Evolutionary conservation across 1,284 basidiomycete species (phyloP).

Genomic region (Hortiboletus rubellus): DNA sequence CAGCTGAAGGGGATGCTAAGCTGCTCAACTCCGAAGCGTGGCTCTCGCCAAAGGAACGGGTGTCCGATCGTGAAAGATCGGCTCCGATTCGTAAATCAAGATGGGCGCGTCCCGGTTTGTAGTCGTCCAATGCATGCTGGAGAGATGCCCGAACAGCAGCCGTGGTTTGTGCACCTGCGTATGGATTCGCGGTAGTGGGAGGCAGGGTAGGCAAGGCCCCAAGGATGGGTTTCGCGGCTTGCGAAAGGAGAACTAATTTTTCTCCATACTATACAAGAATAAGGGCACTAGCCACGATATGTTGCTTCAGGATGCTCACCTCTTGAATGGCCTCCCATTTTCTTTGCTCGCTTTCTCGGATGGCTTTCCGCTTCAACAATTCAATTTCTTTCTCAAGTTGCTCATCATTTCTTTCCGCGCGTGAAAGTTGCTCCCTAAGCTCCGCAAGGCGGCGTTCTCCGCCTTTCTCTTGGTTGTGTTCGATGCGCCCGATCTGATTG

Average conservation of each 20-base stretch:
- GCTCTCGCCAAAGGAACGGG: constrained; percentile 76
- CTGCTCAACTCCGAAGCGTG: constrained; percentile 70
- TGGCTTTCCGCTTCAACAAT: constrained; percentile 68
- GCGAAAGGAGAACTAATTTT: constrained; percentile 69
- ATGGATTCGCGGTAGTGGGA: constrained; percentile 53
- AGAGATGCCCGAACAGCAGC: constrained; percentile 70
- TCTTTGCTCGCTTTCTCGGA: constrained; percentile 65
- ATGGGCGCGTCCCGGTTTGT: constrained; percentile 62
- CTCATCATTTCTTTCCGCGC: constrained; percentile 63
- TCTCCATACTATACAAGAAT: constrained; percentile 60
- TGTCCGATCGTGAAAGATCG: constrained; percentile 69
- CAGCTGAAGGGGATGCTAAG: constrained; percentile 44
- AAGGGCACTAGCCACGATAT: background rate
- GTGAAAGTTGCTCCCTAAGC: constrained; percentile 60
- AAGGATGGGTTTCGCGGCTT: constrained; percentile 63
- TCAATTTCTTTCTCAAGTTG: constrained; percentile 65
- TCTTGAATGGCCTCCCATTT: constrained; percentile 80
- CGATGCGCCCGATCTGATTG: constrained; percentile 61
- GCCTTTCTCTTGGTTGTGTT: constrained; percentile 61
- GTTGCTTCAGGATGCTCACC: constrained; percentile 40
- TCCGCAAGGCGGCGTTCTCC: constrained; percentile 63
- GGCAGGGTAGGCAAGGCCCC: constrained; percentile 62
- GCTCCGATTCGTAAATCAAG: constrained; percentile 47
- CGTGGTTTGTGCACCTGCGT: constrained; percentile 59
- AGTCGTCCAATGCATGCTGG: constrained; percentile 73